Evolutionary conservation across 441 rosid genomes (phyloP).

Genomic region (Eutrema salsugineum): DNA sequence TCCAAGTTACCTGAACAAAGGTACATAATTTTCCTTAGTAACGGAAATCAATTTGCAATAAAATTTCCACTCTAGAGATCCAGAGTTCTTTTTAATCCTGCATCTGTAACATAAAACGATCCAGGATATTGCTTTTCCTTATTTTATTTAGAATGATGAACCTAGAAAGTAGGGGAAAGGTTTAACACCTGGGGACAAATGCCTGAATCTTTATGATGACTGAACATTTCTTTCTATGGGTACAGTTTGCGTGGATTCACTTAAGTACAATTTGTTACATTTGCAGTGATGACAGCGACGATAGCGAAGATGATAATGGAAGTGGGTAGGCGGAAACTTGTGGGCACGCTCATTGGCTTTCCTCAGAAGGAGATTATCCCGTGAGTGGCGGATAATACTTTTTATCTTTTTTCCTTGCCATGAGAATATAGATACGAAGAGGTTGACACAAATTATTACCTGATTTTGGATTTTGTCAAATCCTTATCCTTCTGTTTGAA

Average conservation of each 20-base stretch:
- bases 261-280: not conserved
- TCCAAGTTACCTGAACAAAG: conserved; percentile 78
- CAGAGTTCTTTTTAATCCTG: not conserved
- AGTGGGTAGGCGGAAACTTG: conserved; percentile 39
- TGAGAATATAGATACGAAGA: not conserved
- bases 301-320: conserved; percentile 64
- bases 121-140: not conserved
- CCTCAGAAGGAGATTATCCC: not conserved
- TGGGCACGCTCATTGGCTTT: conserved; percentile 2
- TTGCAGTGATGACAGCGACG: conserved; percentile 86
- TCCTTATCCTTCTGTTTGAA: not conserved
- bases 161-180: not conserved
- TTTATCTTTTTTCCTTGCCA: not conserved
- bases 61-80: not conserved
- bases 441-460: not conserved
- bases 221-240: not conserved
- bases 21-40: conserved; percentile 35
- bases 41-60: not conserved
- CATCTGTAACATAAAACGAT: not conserved
- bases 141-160: not conserved
- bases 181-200: not conserved
- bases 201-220: not conserved
- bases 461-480: not conserved
- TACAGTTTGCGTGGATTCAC: not conserved
- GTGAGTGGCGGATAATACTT: not conserved